Evolutionary conservation across 495 filamentous ascomycete genomes (phyloP).

Genomic region (Mytilinidion resinicola): DNA sequence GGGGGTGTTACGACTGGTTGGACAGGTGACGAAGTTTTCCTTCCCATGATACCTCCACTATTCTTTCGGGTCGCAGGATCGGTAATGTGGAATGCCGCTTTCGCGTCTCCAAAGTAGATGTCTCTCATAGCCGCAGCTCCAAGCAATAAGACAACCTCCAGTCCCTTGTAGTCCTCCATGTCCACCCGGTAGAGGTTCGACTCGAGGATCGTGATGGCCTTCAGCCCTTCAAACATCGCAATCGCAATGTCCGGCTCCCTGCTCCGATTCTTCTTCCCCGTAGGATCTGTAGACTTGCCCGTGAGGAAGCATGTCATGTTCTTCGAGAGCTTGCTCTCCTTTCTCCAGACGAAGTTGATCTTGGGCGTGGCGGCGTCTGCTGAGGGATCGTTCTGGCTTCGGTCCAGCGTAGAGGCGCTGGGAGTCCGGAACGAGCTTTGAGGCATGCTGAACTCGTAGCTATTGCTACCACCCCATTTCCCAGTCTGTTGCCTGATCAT

Average conservation of each 20-base stretch:
- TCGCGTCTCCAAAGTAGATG: constrained; percentile 63
- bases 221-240: constrained; percentile 63
- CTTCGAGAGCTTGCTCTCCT: constrained; percentile 77
- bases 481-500: constrained; percentile 61
- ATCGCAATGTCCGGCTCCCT: constrained; percentile 93
- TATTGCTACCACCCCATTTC: constrained; percentile 68
- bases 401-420: constrained; percentile 68
- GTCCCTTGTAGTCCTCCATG: constrained; percentile 87
- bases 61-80: constrained; percentile 32
- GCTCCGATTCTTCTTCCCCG: constrained; percentile 58
- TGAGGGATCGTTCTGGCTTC: constrained; percentile 60
- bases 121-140: constrained; percentile 80
- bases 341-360: constrained; percentile 83
- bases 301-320: constrained; percentile 77
- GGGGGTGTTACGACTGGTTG: constrained; percentile 16
- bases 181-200: constrained; percentile 86
- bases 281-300: constrained; percentile 59
- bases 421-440: constrained; percentile 76
- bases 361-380: constrained; percentile 67
- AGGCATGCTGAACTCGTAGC: constrained; percentile 91
- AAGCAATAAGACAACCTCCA: constrained; percentile 83
- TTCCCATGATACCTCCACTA: constrained; percentile 20
- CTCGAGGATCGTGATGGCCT: constrained; percentile 81
- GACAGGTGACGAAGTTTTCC: constrained; percentile 20
- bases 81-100: constrained; percentile 74